Evolutionary conservation across 1,284 basidiomycete genomes (phyloP).

Genomic region (Marasmius sp.): DNA sequence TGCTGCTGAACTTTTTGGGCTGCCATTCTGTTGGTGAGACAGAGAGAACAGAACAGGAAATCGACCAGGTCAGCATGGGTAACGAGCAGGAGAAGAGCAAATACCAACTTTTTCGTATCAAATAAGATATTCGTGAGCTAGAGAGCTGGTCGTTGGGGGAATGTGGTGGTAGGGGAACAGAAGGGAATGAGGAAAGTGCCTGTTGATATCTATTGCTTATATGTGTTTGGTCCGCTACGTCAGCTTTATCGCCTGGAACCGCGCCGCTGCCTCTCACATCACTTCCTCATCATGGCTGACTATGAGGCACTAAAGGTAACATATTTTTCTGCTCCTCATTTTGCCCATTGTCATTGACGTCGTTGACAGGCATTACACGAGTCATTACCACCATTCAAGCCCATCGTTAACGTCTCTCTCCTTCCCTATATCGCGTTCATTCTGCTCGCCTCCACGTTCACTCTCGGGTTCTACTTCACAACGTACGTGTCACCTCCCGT

Average conservation of each 20-base stretch:
- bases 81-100: conserved; percentile 5
- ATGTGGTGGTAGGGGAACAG: conserved; percentile 13
- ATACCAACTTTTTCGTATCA: conserved; percentile 14
- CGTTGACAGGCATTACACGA: conserved; percentile 35
- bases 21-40: conserved; percentile 56
- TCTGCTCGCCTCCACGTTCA: conserved; percentile 73
- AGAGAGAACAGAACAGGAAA: conserved; percentile 8
- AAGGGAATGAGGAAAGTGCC: neutral
- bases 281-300: conserved; percentile 30
- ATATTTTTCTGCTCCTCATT: conserved; percentile 4
- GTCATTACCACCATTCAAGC: conserved; percentile 59
- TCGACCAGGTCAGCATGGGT: conserved; percentile 8
- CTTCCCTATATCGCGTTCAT: conserved; percentile 77
- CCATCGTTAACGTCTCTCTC: conserved; percentile 60
- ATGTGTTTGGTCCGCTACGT: conserved; percentile 36
- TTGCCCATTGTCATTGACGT: conserved; percentile 5
- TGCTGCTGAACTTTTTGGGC: conserved; percentile 80
- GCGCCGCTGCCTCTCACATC: neutral
- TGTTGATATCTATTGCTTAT: conserved; percentile 27
- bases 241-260: neutral
- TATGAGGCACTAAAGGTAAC: conserved; percentile 36
- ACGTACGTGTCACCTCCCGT: conserved; percentile 56
- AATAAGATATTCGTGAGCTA: conserved; percentile 20
- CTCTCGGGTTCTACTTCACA: conserved; percentile 84
- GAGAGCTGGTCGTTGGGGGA: conserved; percentile 5